Conservation (phyloP, 306 rosid species). For the Luffa acutangula region DNA sequence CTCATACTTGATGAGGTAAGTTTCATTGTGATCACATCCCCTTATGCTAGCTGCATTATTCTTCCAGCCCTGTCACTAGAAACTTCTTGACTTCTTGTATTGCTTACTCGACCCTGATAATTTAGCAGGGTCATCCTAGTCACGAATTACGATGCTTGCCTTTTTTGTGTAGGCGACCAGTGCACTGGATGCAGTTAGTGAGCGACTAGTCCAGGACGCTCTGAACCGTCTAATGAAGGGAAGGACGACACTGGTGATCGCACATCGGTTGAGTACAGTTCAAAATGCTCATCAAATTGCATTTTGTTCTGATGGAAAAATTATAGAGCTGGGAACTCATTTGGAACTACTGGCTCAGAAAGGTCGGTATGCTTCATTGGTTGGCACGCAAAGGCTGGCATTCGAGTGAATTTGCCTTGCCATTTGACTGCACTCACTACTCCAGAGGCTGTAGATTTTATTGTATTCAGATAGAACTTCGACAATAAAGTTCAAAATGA, state of each 20-base stretch:
- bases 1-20: conserved; percentile 85
- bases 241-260: conserved; percentile 85
- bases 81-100: too few relatives aligned
- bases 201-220: conserved; percentile 83
- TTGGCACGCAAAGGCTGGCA: conserved; percentile 87
- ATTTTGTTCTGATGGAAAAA: conserved; percentile 50
- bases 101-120: background rate
- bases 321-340: conserved; percentile 77
- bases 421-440: background rate
- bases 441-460: background rate
- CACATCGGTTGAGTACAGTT: conserved; percentile 86
- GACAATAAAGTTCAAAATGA: background rate
- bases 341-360: conserved; percentile 58
- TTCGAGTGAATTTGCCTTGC: conserved; percentile 38
- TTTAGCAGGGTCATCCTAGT: background rate
- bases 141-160: background rate
- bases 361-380: conserved; percentile 77
- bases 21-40: background rate
- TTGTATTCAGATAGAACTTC: background rate
- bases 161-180: conserved; percentile 69
- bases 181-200: conserved; percentile 81
- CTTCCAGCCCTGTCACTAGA: background rate
- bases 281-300: conserved; percentile 91
- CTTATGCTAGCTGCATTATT: background rate
- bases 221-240: conserved; percentile 71